Evolutionary conservation across 208 protist genomes (phyloP).

Genomic region (Leishmania braziliensis): DNA sequence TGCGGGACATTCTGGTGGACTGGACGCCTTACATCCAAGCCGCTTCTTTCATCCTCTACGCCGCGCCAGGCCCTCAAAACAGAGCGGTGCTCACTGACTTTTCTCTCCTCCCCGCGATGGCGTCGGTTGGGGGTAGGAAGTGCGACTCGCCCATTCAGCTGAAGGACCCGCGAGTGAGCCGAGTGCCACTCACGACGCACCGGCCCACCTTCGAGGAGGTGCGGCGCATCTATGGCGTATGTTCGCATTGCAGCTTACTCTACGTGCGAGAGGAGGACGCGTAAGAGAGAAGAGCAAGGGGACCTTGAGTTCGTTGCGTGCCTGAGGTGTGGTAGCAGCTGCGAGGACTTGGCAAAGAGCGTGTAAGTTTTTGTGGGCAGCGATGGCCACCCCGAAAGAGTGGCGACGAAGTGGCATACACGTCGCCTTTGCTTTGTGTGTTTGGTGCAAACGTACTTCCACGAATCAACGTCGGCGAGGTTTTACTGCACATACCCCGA

Average conservation of each 20-base stretch:
- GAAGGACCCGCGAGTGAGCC: slow-evolving; percentile 72
- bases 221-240: slow-evolving; percentile 62
- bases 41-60: slow-evolving; percentile 79
- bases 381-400: not conserved
- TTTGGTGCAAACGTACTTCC: not conserved
- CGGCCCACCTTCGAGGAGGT: slow-evolving; percentile 85
- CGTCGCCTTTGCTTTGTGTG: not conserved
- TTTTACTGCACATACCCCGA: not conserved
- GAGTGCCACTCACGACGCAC: slow-evolving; percentile 85
- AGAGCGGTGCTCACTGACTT: slow-evolving; percentile 77
- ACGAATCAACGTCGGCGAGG: not conserved
- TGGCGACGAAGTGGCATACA: not conserved
- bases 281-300: not conserved
- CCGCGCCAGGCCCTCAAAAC: slow-evolving; percentile 87
- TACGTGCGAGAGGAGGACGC: too few species aligned
- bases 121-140: slow-evolving; percentile 12
- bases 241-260: slow-evolving; percentile 33
- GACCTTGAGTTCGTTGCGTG: not conserved
- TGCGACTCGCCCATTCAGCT: slow-evolving; percentile 59
- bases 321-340: not conserved
- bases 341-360: not conserved
- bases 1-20: slow-evolving; percentile 69
- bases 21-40: slow-evolving; percentile 79
- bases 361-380: not conserved
- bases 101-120: slow-evolving; percentile 21